phyloP scores from a whole-genome alignment of 768 basidiomycete genomes.

The Xerocomellus amylosporus region DNA sequence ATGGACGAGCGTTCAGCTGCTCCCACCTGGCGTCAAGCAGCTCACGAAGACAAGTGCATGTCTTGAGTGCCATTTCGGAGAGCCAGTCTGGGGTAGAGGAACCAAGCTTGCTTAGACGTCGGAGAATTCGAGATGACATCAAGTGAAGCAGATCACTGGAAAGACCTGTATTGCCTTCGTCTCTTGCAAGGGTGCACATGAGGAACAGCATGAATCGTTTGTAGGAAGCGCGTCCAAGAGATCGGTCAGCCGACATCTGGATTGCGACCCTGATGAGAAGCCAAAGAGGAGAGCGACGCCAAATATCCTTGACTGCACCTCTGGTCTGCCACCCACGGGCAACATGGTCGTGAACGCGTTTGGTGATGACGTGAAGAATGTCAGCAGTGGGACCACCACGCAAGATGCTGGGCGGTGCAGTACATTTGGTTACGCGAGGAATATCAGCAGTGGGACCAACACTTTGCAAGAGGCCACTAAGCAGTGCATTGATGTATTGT shows the following conservation, averaged over 20 bases:
- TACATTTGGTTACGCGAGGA: constrained; percentile 21
- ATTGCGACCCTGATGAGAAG: constrained; percentile 30
- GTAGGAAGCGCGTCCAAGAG: constrained; percentile 30
- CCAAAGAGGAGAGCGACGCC: constrained; percentile 36
- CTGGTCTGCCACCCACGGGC: no score
- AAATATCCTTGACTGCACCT: no score
- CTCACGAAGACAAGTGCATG: background rate
- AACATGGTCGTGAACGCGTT: constrained; percentile 28
- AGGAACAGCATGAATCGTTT: constrained; percentile 48
- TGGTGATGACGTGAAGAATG: constrained; percentile 20
- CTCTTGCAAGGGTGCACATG: constrained; percentile 24
- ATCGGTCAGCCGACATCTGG: constrained; percentile 22
- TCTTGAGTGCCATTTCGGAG: background rate
- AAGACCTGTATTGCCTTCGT: constrained; percentile 11
- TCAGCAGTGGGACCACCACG: background rate
- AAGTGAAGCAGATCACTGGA: constrained; percentile 24
- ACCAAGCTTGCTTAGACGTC: constrained; percentile 16
- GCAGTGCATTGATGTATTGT: no score
- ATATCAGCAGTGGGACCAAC: constrained; percentile 1
- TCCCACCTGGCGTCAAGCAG: background rate
- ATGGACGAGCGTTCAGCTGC: background rate
- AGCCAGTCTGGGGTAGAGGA: background rate
- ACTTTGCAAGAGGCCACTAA: no score
- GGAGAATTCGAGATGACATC: constrained; percentile 22
- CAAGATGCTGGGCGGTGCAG: no score